phyloP scores from a whole-genome alignment of 140 eudicot species.

The Anethum foeniculum region DNA sequence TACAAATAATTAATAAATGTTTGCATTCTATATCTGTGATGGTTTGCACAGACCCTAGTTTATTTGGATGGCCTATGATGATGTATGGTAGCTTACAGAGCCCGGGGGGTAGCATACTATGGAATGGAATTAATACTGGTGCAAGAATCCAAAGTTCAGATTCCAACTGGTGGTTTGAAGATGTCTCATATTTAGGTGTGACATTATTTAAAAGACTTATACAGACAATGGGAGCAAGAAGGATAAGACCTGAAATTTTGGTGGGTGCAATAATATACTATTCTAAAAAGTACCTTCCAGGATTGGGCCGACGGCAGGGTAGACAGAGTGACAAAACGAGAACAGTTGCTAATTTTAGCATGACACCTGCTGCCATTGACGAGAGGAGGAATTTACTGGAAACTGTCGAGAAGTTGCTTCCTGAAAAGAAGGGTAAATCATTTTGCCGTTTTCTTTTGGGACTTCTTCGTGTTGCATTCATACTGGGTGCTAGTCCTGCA shows the following conservation, averaged over 20 bases:
- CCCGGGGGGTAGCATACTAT: conserved; percentile 78
- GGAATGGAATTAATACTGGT: conserved; percentile 88
- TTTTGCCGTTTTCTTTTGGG: conserved; percentile 84
- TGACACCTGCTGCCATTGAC: conserved; percentile 65
- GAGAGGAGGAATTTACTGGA: conserved; percentile 56
- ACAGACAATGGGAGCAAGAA: conserved; percentile 55
- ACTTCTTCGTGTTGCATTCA: conserved; percentile 79
- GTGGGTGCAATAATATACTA: conserved; percentile 60
- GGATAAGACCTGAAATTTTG: conserved; percentile 67
- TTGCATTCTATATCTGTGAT: conserved; percentile 65
- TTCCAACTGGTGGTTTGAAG: conserved; percentile 37
- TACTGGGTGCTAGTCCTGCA: conserved; percentile 54
- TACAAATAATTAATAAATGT: conserved; percentile 54
- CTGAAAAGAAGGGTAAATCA: conserved; percentile 64
- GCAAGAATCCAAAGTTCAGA: conserved; percentile 1
- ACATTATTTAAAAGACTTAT: conserved; percentile 65
- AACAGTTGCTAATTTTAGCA: conserved; percentile 78
- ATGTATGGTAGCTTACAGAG: not conserved
- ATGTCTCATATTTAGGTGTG: conserved; percentile 68
- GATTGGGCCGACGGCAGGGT: conserved; percentile 78
- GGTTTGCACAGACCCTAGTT: conserved; percentile 15
- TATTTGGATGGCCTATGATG: conserved; percentile 4
- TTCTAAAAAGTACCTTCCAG: conserved; percentile 67
- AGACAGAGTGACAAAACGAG: conserved; percentile 41
- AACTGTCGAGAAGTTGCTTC: conserved; percentile 61